Evolutionary conservation across 73 alveolate species (phyloP).

Genomic region (Effrenium voratum): DNA sequence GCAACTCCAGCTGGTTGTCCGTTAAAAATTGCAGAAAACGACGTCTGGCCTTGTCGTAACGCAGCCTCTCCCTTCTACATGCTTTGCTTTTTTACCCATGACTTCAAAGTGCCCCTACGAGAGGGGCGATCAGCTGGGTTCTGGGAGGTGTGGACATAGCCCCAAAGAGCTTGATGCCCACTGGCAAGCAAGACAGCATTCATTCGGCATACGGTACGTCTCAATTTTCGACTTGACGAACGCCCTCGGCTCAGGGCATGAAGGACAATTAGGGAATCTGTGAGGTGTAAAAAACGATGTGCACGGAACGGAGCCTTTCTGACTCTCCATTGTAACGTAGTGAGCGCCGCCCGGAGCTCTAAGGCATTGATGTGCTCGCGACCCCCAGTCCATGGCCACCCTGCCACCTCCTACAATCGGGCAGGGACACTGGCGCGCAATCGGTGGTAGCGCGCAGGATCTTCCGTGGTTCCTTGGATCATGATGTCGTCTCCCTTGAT

Average conservation of each 20-base stretch:
- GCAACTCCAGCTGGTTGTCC: neutral
- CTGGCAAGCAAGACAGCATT: neutral
- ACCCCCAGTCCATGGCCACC: neutral
- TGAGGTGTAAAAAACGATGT: neutral
- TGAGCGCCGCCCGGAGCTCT: neutral
- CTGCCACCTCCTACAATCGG: neutral
- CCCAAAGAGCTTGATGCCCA: neutral
- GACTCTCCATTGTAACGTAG: neutral
- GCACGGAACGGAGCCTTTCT: neutral
- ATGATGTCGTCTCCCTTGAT: neutral
- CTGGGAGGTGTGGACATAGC: neutral
- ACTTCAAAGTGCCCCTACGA: neutral
- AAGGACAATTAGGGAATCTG: neutral
- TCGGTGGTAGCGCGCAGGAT: neutral
- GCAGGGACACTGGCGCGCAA: neutral
- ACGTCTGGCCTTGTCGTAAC: neutral
- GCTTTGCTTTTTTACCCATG: neutral
- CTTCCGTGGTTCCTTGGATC: neutral
- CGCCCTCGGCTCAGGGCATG: neutral
- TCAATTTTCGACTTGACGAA: neutral
- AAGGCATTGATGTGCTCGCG: neutral
- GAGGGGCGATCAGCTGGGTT: neutral
- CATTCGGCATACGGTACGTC: neutral
- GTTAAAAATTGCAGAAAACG: neutral
- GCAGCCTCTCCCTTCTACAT: neutral